phyloP scores from a whole-genome alignment of 2,329 filamentous ascomycete species.

The Leptographium lundbergii region DNA sequence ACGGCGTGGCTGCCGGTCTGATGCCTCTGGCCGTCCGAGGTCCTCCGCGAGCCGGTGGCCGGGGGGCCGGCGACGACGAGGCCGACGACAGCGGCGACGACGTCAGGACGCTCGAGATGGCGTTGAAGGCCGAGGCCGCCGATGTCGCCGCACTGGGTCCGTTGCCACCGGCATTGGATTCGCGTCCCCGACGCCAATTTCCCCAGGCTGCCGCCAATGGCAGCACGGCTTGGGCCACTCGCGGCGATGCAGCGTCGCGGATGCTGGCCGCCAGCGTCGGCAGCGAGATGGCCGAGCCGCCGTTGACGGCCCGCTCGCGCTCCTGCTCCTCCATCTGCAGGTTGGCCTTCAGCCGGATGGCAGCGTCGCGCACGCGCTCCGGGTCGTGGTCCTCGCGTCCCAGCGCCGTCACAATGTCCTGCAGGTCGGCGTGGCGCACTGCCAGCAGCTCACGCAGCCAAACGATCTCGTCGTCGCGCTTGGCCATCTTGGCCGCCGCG shows the following conservation, averaged over 20 bases:
- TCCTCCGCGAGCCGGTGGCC: conserved; percentile 6
- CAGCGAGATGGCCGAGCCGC: conserved; percentile 52
- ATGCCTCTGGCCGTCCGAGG: conserved; percentile 8
- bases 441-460: conserved; percentile 91
- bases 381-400: conserved; percentile 64
- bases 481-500: conserved; percentile 69
- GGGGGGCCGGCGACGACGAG: neutral
- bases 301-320: conserved; percentile 70
- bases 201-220: conserved; percentile 84
- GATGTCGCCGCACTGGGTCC: no score
- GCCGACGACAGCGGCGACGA: conserved; percentile 21
- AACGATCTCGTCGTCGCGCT: conserved; percentile 84
- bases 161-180: conserved; percentile 22
- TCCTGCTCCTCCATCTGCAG: conserved; percentile 97
- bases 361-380: conserved; percentile 72
- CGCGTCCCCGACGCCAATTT: conserved; percentile 70
- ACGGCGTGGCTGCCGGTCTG: conserved; percentile 37
- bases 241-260: conserved; percentile 64
- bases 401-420: conserved; percentile 77
- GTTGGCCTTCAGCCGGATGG: conserved; percentile 85
- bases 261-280: conserved; percentile 56
- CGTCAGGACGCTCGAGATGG: conserved; percentile 33
- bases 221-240: conserved; percentile 71
- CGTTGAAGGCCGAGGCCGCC: conserved; percentile 21
- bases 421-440: conserved; percentile 80